phyloP scores from a whole-genome alignment of 192 early-diverging fungal species.

The Ambispora gerdemannii region DNA sequence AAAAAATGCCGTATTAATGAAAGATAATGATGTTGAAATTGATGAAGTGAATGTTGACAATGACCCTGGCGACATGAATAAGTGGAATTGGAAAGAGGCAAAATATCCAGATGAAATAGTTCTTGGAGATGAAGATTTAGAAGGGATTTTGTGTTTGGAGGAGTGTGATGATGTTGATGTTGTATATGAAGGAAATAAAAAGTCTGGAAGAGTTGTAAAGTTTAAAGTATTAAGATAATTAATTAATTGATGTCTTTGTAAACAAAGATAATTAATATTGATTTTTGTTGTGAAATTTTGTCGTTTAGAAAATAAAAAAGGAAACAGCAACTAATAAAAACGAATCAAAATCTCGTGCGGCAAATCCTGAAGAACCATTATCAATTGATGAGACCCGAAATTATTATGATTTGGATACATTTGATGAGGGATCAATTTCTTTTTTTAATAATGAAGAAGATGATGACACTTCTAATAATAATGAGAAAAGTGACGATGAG shows the following conservation, averaged over 20 bases:
- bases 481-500: conserved; percentile 31
- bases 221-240: conserved; percentile 56
- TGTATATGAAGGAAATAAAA: conserved; percentile 59
- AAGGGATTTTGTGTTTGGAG: conserved; percentile 84
- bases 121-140: conserved; percentile 53
- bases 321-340: conserved; percentile 24
- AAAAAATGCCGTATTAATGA: neutral
- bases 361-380: conserved; percentile 49
- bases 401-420: conserved; percentile 79
- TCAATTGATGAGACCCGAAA: conserved; percentile 42
- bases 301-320: neutral
- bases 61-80: conserved; percentile 1
- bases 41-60: neutral
- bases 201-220: conserved; percentile 67
- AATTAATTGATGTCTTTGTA: conserved; percentile 26
- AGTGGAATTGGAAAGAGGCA: conserved; percentile 16
- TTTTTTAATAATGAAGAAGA: neutral
- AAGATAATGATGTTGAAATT: neutral
- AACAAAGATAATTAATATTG: conserved; percentile 28
- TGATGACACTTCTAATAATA: conserved; percentile 3
- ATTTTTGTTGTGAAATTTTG: neutral
- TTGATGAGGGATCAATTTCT: conserved; percentile 56
- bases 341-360: conserved; percentile 34
- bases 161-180: conserved; percentile 85
- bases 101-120: conserved; percentile 15